Conservation (phyloP, 352 stramenopile genomes). For the Globisporangium spinosum region DNA sequence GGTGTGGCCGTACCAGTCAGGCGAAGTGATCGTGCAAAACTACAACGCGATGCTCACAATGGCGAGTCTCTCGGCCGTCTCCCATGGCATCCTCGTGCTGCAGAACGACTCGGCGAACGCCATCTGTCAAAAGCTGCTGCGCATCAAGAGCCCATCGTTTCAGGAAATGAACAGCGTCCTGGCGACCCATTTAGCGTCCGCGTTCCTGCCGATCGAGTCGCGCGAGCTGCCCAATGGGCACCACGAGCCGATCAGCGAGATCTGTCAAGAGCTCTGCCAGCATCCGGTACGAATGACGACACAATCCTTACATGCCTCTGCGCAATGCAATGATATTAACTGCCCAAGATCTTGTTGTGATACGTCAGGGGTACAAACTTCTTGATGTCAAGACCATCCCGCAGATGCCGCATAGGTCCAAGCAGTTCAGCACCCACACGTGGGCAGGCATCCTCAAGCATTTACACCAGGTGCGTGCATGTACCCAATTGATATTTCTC, state of each 20-base stretch:
- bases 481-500: neutral
- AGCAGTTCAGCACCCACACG: conserved; percentile 70
- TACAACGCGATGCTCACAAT: conserved; percentile 90
- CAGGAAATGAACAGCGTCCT: conserved; percentile 61
- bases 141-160: conserved; percentile 56
- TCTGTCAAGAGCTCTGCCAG: conserved; percentile 47
- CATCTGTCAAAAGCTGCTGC: conserved; percentile 54
- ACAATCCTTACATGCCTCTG: too few relatives aligned
- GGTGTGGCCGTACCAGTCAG: conserved; percentile 80
- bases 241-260: conserved; percentile 32
- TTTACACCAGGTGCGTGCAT: conserved; percentile 48
- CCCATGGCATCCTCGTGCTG: conserved; percentile 65
- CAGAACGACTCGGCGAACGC: conserved; percentile 61
- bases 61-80: conserved; percentile 56
- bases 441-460: conserved; percentile 74
- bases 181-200: conserved; percentile 52
- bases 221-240: neutral
- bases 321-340: neutral
- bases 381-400: conserved; percentile 69
- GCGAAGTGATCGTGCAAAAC: conserved; percentile 88
- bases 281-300: conserved; percentile 39
- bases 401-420: conserved; percentile 61
- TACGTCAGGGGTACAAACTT: conserved; percentile 56
- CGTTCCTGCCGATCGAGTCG: conserved; percentile 36
- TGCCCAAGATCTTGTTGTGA: neutral